Percentiles rank a stretch among this genome's conserved stretches.
These are phyloP conservation scores for Hypoxylon sp. DNA, from an alignment of 2,329 filamentous ascomycete genomes.

Conservation along the genomic window DNA sequence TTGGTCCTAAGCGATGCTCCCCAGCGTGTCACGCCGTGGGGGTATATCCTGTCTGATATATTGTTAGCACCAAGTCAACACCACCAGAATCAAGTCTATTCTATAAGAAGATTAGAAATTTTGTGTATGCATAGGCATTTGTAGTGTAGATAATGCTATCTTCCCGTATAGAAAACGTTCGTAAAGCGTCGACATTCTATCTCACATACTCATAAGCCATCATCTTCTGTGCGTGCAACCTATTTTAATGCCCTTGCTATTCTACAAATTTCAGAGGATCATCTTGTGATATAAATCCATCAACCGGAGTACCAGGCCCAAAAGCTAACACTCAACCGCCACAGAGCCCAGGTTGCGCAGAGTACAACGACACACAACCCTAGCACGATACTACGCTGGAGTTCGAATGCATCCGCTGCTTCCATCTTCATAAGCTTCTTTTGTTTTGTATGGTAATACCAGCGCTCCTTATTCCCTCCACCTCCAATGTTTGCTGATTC, in stretches of 20 bases:
- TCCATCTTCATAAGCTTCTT: constrained; percentile 74
- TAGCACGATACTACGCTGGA: constrained; percentile 69
- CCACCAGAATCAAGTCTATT: not conserved
- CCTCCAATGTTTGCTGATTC: constrained; percentile 5
- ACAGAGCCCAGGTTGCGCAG: constrained; percentile 52
- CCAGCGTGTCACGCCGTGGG: constrained; percentile 22
- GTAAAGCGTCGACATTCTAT: not conserved
- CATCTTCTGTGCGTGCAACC: not conserved
- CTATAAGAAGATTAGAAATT: not conserved
- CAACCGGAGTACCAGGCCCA: constrained; percentile 17
- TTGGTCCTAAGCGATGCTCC: constrained; percentile 3
- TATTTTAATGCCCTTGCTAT: not conserved
- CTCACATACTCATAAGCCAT: constrained; percentile 24
- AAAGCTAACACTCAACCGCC: constrained; percentile 39
- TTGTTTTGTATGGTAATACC: constrained; percentile 70
- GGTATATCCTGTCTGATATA: constrained; percentile 2
- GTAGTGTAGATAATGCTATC: not conserved
- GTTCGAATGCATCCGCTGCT: constrained; percentile 73
- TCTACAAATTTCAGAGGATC: not conserved
- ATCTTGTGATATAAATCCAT: not conserved
- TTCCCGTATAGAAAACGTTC: not conserved
- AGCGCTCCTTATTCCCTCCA: constrained; percentile 50
- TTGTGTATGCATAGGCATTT: not conserved
- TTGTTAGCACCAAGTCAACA: no score
- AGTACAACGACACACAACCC: constrained; percentile 60